Percentiles rank a stretch among this genome's conserved stretches.
phyloP scores from a whole-genome alignment of 192 early-diverging fungal genomes.

The Kickxella alabastrina region DNA sequence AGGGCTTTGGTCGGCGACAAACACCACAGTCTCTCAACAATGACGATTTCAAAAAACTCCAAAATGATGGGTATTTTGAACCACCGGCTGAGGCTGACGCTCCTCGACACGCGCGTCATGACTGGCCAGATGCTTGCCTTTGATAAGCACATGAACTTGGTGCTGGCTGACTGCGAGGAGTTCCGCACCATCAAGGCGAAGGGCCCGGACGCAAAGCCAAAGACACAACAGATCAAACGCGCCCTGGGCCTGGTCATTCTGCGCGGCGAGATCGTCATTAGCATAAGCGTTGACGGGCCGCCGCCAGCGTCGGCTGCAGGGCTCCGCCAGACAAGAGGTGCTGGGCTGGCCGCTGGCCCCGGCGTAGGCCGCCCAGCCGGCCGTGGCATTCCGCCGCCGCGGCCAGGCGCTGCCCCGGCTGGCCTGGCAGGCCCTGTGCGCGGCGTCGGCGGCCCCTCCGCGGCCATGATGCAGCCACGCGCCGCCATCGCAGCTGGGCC shows the following conservation, averaged over 20 bases:
- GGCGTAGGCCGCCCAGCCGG: slow-evolving; percentile 83
- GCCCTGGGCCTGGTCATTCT: slow-evolving; percentile 91
- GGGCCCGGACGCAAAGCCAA: slow-evolving; percentile 32
- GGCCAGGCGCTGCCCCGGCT: slow-evolving; percentile 40
- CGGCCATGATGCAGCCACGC: slow-evolving; percentile 85
- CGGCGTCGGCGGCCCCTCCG: slow-evolving; percentile 92
- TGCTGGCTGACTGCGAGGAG: slow-evolving; percentile 96
- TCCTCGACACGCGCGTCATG: slow-evolving; percentile 86
- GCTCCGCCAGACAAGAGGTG: slow-evolving; percentile 37
- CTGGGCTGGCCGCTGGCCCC: slow-evolving; percentile 56
- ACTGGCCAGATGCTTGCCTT: slow-evolving; percentile 99
- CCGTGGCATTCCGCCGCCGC: slow-evolving; percentile 65
- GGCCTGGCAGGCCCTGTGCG: slow-evolving; percentile 88
- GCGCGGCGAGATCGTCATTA: slow-evolving; percentile 89
- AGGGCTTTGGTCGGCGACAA: neutral
- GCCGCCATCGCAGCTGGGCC: slow-evolving; percentile 56
- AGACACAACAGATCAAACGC: slow-evolving; percentile 77
- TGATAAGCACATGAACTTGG: slow-evolving; percentile 99
- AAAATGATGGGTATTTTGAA: slow-evolving; percentile 95
- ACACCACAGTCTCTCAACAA: slow-evolving; percentile 4
- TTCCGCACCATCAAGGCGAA: slow-evolving; percentile 89
- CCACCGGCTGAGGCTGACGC: slow-evolving; percentile 87
- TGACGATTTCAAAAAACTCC: slow-evolving; percentile 69
- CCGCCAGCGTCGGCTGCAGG: slow-evolving; percentile 68
- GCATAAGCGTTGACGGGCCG: slow-evolving; percentile 83